A percentile compares a stretch with the other conserved stretches of the same genome.
phyloP scores from a whole-genome alignment of 768 basidiomycete genomes.

The Boletus rufocinnamomeus region DNA sequence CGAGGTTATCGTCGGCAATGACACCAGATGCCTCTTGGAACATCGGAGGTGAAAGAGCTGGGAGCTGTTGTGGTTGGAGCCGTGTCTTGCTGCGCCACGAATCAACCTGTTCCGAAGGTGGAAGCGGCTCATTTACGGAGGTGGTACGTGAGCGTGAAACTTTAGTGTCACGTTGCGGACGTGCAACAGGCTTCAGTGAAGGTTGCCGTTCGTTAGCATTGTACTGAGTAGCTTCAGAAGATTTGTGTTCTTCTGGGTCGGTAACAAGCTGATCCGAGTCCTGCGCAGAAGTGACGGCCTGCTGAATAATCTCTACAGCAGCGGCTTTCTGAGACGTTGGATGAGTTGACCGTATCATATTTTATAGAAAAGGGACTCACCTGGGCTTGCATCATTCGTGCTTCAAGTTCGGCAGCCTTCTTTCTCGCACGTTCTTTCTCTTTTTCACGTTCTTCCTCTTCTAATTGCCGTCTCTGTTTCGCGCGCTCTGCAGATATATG shows the following conservation, averaged over 20 bases:
- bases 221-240: constrained; percentile 4
- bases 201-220: constrained; percentile 35
- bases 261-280: constrained; percentile 3
- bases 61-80: constrained; percentile 30
- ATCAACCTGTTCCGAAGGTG: constrained; percentile 43
- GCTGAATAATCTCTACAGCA: constrained; percentile 48
- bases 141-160: constrained; percentile 5
- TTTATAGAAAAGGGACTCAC: constrained; percentile 15
- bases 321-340: constrained; percentile 35
- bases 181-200: constrained; percentile 34
- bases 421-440: constrained; percentile 77
- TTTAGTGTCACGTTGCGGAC: constrained; percentile 23
- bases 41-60: constrained; percentile 35
- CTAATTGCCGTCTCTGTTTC: constrained; percentile 73
- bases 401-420: constrained; percentile 80
- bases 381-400: constrained; percentile 49
- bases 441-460: constrained; percentile 80
- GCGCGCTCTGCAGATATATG: constrained; percentile 84
- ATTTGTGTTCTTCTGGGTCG: constrained; percentile 7
- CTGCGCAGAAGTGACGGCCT: constrained; percentile 40
- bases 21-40: constrained; percentile 42
- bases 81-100: constrained; percentile 66
- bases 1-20: constrained; percentile 60
- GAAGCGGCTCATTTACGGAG: constrained; percentile 28
- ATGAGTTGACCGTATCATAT: constrained; percentile 13